Evolutionary conservation across 2,329 filamentous ascomycete species (phyloP).

Genomic region (Curvularia verruculosa): DNA sequence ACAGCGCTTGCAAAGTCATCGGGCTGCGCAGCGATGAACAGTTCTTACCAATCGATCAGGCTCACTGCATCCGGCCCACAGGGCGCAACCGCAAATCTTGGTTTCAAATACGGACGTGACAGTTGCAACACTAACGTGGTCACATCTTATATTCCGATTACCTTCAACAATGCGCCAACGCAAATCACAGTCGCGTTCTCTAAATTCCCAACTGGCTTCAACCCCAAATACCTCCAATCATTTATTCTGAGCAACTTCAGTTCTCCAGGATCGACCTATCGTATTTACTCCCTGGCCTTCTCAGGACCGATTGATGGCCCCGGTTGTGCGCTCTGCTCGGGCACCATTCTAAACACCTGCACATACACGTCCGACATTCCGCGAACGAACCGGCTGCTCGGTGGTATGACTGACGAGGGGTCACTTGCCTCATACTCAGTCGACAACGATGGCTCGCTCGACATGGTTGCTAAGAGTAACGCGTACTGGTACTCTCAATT

Average conservation of each 20-base stretch:
- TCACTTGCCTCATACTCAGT: constrained; percentile 12
- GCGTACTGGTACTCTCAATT: constrained; percentile 16
- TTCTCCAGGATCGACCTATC: constrained; percentile 3
- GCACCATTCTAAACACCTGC: constrained; percentile 13
- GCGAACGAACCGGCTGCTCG: constrained; percentile 5
- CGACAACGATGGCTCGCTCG: constrained; percentile 6
- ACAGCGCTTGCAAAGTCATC: constrained; percentile 4
- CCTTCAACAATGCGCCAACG: constrained; percentile 6
- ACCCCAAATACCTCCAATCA: constrained; percentile 3
- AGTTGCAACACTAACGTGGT: constrained; percentile 9
- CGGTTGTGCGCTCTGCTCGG: constrained; percentile 13
- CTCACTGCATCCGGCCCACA: constrained; percentile 10
- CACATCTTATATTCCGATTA: constrained; percentile 14
- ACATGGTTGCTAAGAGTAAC: neutral
- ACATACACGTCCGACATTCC: constrained; percentile 9
- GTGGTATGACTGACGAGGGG: constrained; percentile 8
- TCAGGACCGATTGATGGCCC: constrained; percentile 11
- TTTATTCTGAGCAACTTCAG: constrained; percentile 13
- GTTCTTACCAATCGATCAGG: constrained; percentile 10
- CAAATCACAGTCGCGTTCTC: constrained; percentile 9
- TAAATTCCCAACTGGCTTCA: constrained; percentile 5
- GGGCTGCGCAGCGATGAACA: constrained; percentile 8
- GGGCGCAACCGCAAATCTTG: constrained; percentile 8
- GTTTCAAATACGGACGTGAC: constrained; percentile 10
- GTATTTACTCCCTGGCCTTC: constrained; percentile 8